These are phyloP conservation scores for Fusarium duplospermum DNA, from an alignment of 2,329 filamentous ascomycete genomes.

Conservation along the genomic window DNA sequence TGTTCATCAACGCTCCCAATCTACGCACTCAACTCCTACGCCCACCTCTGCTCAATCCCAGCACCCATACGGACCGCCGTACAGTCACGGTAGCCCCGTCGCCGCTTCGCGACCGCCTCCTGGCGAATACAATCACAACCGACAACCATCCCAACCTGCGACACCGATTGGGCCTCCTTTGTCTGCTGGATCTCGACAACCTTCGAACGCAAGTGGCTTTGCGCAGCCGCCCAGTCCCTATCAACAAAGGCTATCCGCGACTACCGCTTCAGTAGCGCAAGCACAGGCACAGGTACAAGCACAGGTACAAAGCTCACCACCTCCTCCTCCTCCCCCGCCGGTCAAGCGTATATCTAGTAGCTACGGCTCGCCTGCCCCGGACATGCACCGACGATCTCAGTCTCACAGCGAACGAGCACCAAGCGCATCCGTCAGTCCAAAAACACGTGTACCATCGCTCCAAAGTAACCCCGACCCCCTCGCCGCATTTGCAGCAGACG, in stretches of 20 bases:
- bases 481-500: conserved; percentile 43
- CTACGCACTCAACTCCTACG: conserved; percentile 68
- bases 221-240: conserved; percentile 69
- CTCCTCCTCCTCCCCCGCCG: conserved; percentile 50
- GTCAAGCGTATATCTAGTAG: conserved; percentile 56
- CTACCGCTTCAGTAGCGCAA: conserved; percentile 45
- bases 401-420: conserved; percentile 73
- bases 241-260: conserved; percentile 59
- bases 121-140: conserved; percentile 56
- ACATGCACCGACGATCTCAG: conserved; percentile 61
- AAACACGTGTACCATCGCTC: conserved; percentile 71
- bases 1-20: conserved; percentile 65
- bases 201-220: conserved; percentile 54
- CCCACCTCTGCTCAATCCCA: conserved; percentile 73
- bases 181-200: conserved; percentile 56
- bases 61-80: conserved; percentile 63
- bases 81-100: conserved; percentile 65
- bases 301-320: conserved; percentile 50
- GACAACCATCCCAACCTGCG: conserved; percentile 65
- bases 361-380: conserved; percentile 57
- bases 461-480: conserved; percentile 55
- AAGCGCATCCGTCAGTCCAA: conserved; percentile 82
- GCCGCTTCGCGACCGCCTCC: conserved; percentile 57
- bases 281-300: conserved; percentile 43
- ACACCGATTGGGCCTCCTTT: conserved; percentile 65